Evolutionary conservation across 257 asterid species (phyloP).

Genomic region (Euphrasia confusa): DNA sequence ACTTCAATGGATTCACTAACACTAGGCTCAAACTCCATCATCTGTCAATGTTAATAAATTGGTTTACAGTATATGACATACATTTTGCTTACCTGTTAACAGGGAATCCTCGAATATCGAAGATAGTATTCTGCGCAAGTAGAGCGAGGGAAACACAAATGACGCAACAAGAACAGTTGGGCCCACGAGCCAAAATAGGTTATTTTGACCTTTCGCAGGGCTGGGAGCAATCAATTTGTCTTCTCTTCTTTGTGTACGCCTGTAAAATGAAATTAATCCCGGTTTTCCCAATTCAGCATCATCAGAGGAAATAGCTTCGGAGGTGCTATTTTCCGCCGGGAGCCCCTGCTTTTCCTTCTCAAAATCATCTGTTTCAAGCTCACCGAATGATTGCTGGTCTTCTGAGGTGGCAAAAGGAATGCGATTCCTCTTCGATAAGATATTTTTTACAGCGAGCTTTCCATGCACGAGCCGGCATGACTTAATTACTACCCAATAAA

Average conservation of each 20-base stretch:
- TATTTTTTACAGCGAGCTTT: conserved; percentile 31
- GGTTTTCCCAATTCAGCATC: conserved; percentile 65
- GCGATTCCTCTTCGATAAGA: conserved; percentile 31
- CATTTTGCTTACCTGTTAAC: conserved; percentile 57
- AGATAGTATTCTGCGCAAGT: conserved; percentile 75
- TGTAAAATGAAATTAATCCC: conserved; percentile 76
- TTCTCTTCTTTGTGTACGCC: conserved; percentile 31
- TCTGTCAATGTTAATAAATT: too few species aligned
- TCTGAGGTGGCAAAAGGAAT: conserved; percentile 44
- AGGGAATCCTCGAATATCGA: conserved; percentile 90
- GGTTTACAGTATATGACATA: background rate
- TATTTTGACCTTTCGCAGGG: conserved; percentile 37
- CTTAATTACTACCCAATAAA: conserved; percentile 36
- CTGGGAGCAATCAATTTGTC: conserved; percentile 35
- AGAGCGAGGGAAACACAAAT: conserved; percentile 87
- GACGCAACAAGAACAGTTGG: conserved; percentile 91
- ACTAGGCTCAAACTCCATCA: too few species aligned
- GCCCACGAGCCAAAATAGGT: conserved; percentile 72
- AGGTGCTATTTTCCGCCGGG: conserved; percentile 40
- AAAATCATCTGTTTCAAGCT: conserved; percentile 41
- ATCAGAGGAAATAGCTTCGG: conserved; percentile 27
- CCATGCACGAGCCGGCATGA: conserved; percentile 39
- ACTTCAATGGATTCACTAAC: too few species aligned
- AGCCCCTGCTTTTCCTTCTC: conserved; percentile 41
- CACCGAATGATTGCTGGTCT: conserved; percentile 43